These are phyloP conservation scores for Penicillium psychrofluorescens DNA, from an alignment of 495 filamentous ascomycete species.

Conservation along the genomic window DNA sequence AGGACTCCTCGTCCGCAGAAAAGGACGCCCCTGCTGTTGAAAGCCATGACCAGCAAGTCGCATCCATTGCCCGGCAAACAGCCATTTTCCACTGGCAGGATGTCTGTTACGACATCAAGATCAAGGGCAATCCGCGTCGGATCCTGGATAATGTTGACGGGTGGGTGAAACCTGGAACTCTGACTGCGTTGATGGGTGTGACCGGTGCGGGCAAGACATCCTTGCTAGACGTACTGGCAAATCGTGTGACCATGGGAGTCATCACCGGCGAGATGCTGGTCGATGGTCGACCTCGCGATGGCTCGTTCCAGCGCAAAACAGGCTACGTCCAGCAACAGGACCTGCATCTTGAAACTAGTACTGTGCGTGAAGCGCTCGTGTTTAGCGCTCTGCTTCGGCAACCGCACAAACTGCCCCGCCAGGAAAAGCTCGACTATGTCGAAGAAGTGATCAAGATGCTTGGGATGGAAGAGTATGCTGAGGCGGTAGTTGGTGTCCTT, in stretches of 20 bases:
- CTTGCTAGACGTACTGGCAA: constrained; percentile 49
- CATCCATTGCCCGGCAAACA: constrained; percentile 45
- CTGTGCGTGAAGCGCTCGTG: constrained; percentile 72
- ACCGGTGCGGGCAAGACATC: constrained; percentile 59
- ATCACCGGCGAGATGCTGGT: constrained; percentile 82
- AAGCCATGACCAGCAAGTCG: constrained; percentile 8
- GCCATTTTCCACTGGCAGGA: constrained; percentile 82
- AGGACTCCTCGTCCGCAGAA: constrained; percentile 31
- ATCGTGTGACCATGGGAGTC: constrained; percentile 78
- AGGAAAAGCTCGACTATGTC: constrained; percentile 80
- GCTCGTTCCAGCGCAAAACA: constrained; percentile 82
- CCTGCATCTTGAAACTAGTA: constrained; percentile 75
- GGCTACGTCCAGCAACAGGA: constrained; percentile 95
- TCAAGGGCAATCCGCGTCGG: constrained; percentile 66
- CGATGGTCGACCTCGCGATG: constrained; percentile 65
- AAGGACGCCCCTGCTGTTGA: constrained; percentile 6
- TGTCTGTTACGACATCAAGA: constrained; percentile 83
- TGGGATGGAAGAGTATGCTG: constrained; percentile 81
- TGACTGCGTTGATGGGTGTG: constrained; percentile 79
- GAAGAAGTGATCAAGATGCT: constrained; percentile 87
- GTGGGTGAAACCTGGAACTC: constrained; percentile 84
- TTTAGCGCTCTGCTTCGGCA: constrained; percentile 84
- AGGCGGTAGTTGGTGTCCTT: constrained; percentile 80
- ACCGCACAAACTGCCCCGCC: constrained; percentile 55
- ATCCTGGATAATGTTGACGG: constrained; percentile 81